Evolutionary conservation across 2,329 filamentous ascomycete genomes (phyloP), one percentile per base, ranked within the genome.

Genomic region (Sporothrix pallida): DNA sequence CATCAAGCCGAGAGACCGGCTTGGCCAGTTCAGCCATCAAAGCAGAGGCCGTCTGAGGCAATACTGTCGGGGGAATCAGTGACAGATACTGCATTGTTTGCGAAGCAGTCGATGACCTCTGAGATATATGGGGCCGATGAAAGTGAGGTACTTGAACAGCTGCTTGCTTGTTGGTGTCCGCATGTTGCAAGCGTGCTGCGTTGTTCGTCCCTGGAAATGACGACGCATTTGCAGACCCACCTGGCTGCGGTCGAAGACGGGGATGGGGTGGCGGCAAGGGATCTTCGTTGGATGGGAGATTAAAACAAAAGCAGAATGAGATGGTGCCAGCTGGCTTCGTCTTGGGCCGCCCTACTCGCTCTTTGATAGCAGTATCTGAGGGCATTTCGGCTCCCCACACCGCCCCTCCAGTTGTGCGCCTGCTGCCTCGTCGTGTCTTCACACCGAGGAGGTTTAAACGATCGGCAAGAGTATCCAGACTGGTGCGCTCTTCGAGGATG

Each of bases 401-500:
- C 48, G 62, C 17, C 50, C 13, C 44, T 70, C 65, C 71, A 74
- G 70, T 26, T 78, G 6, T 50, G 23, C 44, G 44, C 75, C 74
- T 78, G 72, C 71, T 79, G 75, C 77, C 74, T 65, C 78, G 78
- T 63, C 77, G 74, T 68, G 74, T 77, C 63, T 75, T 84, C 54
- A 94, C 82, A 63, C 93, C 88, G n/a, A 94, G 81, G 23, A 96
- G 84, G 2, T 94, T 93, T 3, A 98, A 84, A 62, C 93, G 87
- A 76, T 94, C 93, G 58, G 94, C 90, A 73, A 98, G 84, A 0
- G 94, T 97, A 81, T 99, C 96, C 73, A 98, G 87, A 78, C 95
- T 98, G 48, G 90, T 91, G 70, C 93, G 86, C 73, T 88, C 86
- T 77, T 90, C 87, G 72, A 91, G 81, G 3, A 90, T 88, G 7